A percentile compares a stretch with the other conserved stretches of the same genome.
Conservation (phyloP, 768 basidiomycete genomes). For the Pulveroboletus ravenelii region DNA sequence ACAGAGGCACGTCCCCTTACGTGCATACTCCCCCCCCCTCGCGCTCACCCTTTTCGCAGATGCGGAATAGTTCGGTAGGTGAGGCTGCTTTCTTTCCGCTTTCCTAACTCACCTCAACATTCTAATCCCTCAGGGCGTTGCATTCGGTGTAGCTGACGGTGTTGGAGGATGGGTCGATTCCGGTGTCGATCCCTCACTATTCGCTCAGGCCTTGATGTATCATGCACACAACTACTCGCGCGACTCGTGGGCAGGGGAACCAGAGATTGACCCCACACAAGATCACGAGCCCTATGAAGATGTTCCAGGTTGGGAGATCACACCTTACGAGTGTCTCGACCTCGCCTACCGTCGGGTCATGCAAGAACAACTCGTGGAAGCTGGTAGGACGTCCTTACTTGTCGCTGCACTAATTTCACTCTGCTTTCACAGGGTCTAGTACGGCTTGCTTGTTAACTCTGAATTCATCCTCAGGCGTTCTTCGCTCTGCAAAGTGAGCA, state of each 20-base stretch:
- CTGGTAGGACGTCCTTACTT: constrained; percentile 36
- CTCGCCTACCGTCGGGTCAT: constrained; percentile 69
- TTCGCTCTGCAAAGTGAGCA: constrained; percentile 74
- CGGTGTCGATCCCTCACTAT: constrained; percentile 83
- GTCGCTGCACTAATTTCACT: neutral
- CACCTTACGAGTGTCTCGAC: constrained; percentile 66
- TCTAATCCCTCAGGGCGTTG: constrained; percentile 50
- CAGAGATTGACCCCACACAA: constrained; percentile 72
- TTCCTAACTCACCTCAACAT: constrained; percentile 24
- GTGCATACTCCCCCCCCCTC: neutral
- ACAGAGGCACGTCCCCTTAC: constrained; percentile 51
- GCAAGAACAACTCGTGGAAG: constrained; percentile 56
- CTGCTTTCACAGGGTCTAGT: constrained; percentile 59
- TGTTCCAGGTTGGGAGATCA: constrained; percentile 65
- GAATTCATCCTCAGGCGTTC: constrained; percentile 67
- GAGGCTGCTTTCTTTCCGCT: constrained; percentile 6
- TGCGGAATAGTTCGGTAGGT: constrained; percentile 76
- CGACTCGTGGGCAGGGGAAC: constrained; percentile 77
- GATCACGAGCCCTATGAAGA: constrained; percentile 64
- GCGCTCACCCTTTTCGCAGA: constrained; percentile 38
- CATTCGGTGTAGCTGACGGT: constrained; percentile 86
- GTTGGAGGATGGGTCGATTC: constrained; percentile 88
- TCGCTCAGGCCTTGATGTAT: constrained; percentile 89
- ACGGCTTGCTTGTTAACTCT: constrained; percentile 75
- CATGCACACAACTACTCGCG: constrained; percentile 70